Percentiles rank a stretch among this genome's conserved stretches.
Conservation (phyloP, 2,329 filamentous ascomycete genomes). For the Cladosporium austrohemisphaericum region DNA sequence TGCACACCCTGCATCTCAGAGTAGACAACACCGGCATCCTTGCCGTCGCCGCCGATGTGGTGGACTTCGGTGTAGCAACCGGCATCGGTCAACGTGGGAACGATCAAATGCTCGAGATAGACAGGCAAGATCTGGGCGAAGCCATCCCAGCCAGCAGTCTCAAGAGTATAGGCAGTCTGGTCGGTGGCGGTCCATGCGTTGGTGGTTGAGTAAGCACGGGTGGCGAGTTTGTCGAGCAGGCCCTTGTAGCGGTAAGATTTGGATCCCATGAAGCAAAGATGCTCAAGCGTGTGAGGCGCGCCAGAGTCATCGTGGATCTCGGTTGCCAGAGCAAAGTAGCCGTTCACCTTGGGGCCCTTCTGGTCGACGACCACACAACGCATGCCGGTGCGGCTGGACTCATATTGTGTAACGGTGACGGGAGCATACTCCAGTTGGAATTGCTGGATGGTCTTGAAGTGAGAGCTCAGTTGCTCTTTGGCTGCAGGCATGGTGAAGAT, state of each 20-base stretch:
- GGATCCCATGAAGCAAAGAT: constrained; percentile 65
- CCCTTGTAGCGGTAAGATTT: constrained; percentile 93
- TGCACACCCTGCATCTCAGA: constrained; percentile 98
- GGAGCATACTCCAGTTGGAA: constrained; percentile 90
- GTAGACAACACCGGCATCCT: constrained; percentile 86
- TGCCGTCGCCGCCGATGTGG: constrained; percentile 86
- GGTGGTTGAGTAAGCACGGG: constrained; percentile 85
- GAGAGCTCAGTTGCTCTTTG: constrained; percentile 40
- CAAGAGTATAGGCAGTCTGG: constrained; percentile 92
- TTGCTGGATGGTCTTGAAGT: constrained; percentile 79
- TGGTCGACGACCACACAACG: constrained; percentile 87
- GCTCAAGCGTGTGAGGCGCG: constrained; percentile 59
- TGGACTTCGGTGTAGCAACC: constrained; percentile 94
- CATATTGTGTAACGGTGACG: constrained; percentile 87
- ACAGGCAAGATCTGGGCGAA: constrained; percentile 92
- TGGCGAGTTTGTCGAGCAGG: constrained; percentile 88
- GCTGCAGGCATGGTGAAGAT: constrained; percentile 26
- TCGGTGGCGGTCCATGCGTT: constrained; percentile 98
- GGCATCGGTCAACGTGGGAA: constrained; percentile 88
- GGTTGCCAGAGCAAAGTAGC: constrained; percentile 92
- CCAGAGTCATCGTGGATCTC: constrained; percentile 98
- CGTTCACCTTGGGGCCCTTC: constrained; percentile 89
- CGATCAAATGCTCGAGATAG: constrained; percentile 89
- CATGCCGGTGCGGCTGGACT: constrained; percentile 91
- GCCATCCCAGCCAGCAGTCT: constrained; percentile 94